These are phyloP conservation scores for Boletus edulis DNA, from an alignment of 768 basidiomycete genomes.

Conservation along the genomic window DNA sequence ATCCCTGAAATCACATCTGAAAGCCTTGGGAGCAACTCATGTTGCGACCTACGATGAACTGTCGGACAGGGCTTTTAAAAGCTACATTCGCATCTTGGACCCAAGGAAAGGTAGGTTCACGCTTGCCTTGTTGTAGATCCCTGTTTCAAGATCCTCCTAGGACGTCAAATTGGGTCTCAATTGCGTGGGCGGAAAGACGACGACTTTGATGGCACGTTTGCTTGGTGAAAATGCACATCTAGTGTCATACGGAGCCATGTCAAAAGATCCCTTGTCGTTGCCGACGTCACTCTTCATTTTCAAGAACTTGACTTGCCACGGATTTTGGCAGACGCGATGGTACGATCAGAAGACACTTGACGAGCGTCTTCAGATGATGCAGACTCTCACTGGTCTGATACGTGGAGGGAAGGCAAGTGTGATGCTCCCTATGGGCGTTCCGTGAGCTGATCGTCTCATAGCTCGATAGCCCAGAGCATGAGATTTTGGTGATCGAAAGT, in stretches of 20 bases:
- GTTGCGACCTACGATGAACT: constrained; percentile 80
- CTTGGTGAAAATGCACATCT: constrained; percentile 69
- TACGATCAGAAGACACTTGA: constrained; percentile 46
- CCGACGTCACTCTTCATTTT: constrained; percentile 84
- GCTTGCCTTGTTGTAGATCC: constrained; percentile 7
- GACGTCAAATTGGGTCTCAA: constrained; percentile 49
- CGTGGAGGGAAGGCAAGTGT: constrained; percentile 47
- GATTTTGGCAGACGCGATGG: constrained; percentile 81
- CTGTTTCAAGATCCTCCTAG: constrained; percentile 18
- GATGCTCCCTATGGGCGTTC: not conserved
- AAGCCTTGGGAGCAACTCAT: constrained; percentile 66
- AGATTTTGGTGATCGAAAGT: constrained; percentile 55
- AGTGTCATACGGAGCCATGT: constrained; percentile 91
- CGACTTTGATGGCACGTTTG: constrained; percentile 64
- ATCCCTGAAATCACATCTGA: constrained; percentile 48
- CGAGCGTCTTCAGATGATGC: constrained; percentile 53
- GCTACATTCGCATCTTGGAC: constrained; percentile 64
- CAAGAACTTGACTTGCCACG: constrained; percentile 72
- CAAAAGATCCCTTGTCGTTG: constrained; percentile 73
- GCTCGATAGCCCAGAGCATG: constrained; percentile 68
- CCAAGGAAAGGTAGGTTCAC: constrained; percentile 47
- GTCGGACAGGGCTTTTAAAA: constrained; percentile 50
- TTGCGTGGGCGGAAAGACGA: constrained; percentile 65
- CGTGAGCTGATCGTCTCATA: constrained; percentile 27
- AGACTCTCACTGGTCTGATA: constrained; percentile 51